phyloP scores from a whole-genome alignment of 2,329 filamentous ascomycete species.

The Epichloe amarillans region DNA sequence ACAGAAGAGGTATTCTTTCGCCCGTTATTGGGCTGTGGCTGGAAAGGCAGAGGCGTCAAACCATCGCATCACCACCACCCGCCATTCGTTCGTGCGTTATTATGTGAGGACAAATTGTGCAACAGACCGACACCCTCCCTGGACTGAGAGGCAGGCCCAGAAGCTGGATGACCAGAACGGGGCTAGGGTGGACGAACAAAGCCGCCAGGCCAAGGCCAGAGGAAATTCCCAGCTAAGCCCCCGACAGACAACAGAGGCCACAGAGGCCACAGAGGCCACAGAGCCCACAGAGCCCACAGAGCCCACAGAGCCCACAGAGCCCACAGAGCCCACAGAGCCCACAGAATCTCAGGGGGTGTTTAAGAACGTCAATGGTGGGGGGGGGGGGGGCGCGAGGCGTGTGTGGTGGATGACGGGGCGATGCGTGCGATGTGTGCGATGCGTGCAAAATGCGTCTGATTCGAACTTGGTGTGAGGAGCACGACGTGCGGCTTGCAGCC shows the following conservation, averaged over 20 bases:
- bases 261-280: not conserved
- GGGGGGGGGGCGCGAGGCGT: not conserved
- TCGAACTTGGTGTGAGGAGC: slow-evolving; percentile 1
- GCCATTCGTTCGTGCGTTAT: no score
- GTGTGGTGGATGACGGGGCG: not conserved
- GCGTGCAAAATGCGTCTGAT: not conserved
- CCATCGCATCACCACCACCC: no score
- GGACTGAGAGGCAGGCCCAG: not conserved
- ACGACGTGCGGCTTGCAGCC: slow-evolving; percentile 5
- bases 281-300: not conserved
- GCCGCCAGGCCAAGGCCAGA: not conserved
- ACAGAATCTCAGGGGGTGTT: not conserved
- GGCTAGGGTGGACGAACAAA: not conserved
- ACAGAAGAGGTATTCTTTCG: no score
- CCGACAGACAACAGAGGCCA: not conserved
- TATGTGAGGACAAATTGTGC: not conserved
- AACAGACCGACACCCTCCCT: no score
- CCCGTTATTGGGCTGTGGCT: no score
- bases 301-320: not conserved
- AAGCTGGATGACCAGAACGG: not conserved
- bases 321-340: not conserved
- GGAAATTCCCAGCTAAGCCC: not conserved
- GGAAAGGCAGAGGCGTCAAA: no score
- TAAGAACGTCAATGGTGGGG: not conserved
- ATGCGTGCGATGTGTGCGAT: not conserved